These are phyloP conservation scores for Pythium aristosporum DNA, from an alignment of 352 stramenopile genomes.

Conservation along the genomic window DNA sequence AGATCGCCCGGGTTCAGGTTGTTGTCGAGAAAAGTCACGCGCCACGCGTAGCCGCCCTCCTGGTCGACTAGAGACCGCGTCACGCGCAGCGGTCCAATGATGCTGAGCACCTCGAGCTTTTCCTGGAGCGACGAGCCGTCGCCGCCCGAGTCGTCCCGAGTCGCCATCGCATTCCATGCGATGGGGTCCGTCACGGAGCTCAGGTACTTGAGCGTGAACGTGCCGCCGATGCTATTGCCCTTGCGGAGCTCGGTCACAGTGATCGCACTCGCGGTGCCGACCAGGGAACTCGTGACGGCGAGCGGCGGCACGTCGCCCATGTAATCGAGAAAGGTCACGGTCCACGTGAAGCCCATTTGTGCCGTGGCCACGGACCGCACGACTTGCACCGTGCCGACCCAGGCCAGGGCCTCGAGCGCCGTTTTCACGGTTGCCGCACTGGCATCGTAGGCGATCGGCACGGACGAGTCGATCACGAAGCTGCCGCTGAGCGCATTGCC, in stretches of 20 bases:
- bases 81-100: constrained; percentile 48
- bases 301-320: constrained; percentile 62
- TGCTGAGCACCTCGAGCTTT: constrained; percentile 59
- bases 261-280: constrained; percentile 59
- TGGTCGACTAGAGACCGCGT: constrained; percentile 39
- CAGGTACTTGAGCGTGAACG: constrained; percentile 59
- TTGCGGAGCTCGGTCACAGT: constrained; percentile 63
- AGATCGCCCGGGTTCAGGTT: constrained; percentile 63
- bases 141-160: constrained; percentile 27
- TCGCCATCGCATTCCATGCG: constrained; percentile 46
- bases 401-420: constrained; percentile 57
- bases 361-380: constrained; percentile 40
- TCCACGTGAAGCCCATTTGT: constrained; percentile 75
- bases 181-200: constrained; percentile 42
- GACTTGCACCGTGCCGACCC: constrained; percentile 63
- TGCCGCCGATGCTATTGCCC: constrained; percentile 62
- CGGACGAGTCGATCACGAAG: constrained; percentile 67
- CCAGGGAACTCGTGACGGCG: constrained; percentile 55
- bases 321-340: constrained; percentile 73
- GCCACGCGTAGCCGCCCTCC: constrained; percentile 63
- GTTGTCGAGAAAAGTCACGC: constrained; percentile 79
- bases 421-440: constrained; percentile 43
- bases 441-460: constrained; percentile 57
- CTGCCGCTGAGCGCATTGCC: constrained; percentile 72
- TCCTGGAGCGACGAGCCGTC: constrained; percentile 74